Evolutionary conservation across 78 protist genomes (phyloP).

Genomic region (Guillardia theta): DNA sequence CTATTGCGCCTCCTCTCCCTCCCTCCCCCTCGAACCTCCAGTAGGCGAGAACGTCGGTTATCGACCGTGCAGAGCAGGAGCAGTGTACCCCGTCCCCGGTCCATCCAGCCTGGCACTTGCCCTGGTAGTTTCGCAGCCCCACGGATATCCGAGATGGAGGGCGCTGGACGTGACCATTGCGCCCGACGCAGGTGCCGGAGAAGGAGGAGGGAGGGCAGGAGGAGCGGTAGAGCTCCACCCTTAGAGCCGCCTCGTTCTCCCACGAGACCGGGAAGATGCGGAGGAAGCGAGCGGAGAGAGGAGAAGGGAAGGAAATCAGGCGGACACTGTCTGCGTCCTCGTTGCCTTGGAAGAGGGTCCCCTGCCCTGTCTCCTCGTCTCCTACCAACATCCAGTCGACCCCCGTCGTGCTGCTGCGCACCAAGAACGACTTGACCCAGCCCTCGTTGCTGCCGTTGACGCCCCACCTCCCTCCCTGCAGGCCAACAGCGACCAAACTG

Average conservation of each 20-base stretch:
- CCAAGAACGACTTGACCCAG: too few species aligned
- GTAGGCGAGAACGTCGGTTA: too few species aligned
- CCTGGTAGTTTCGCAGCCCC: neutral
- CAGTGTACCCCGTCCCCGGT: neutral
- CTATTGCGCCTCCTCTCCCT: too few species aligned
- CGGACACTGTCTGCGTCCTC: too few species aligned
- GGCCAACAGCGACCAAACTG: neutral
- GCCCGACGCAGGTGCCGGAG: neutral
- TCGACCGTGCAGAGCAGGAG: neutral
- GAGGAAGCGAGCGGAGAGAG: neutral
- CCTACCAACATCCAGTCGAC: too few species aligned
- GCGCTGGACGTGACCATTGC: neutral
- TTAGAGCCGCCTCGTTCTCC: neutral
- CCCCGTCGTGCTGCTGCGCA: too few species aligned
- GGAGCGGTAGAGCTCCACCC: neutral
- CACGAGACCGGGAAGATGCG: neutral
- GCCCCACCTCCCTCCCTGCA: too few species aligned
- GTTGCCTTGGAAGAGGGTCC: too few species aligned
- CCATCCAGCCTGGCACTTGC: neutral
- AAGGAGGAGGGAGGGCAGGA: neutral
- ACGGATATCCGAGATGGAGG: neutral
- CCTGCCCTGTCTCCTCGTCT: too few species aligned
- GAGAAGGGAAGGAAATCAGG: too few species aligned
- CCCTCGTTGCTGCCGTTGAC: too few species aligned
- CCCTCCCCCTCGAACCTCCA: too few species aligned